Evolutionary conservation across 2,329 filamentous ascomycete genomes (phyloP).

Genomic region (Aspergillus ochraceoroseus): DNA sequence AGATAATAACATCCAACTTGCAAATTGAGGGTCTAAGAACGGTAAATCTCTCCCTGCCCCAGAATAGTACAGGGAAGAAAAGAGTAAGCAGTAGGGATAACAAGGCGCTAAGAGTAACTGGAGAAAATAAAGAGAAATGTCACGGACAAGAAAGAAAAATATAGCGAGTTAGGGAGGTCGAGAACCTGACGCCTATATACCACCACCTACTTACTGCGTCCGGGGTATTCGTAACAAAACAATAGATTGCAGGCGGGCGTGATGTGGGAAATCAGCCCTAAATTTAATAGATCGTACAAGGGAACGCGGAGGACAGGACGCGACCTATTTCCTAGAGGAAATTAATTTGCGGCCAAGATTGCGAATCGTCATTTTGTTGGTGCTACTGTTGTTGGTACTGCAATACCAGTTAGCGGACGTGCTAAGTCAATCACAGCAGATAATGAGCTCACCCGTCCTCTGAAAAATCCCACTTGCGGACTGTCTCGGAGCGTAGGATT

Average conservation of each 20-base stretch:
- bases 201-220: constrained; percentile 21
- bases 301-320: not conserved
- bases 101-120: not conserved
- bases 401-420: constrained; percentile 8
- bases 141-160: constrained; percentile 5
- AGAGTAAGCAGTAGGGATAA: not conserved
- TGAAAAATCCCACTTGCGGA: constrained; percentile 25
- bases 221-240: constrained; percentile 24
- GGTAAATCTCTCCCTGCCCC: not conserved
- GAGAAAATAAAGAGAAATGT: constrained; percentile 2
- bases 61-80: not conserved
- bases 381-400: constrained; percentile 19
- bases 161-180: constrained; percentile 9
- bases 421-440: no score
- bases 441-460: constrained; percentile 30
- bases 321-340: constrained; percentile 23
- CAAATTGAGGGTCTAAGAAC: not conserved
- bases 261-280: no score
- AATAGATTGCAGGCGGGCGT: constrained; percentile 10
- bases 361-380: constrained; percentile 34
- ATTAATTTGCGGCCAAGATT: constrained; percentile 38
- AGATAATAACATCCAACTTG: no score
- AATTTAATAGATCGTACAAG: no score
- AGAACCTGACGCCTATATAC: constrained; percentile 25
- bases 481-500: constrained; percentile 22